Evolutionary conservation across 345 rosid species (phyloP).

Genomic region (Angophora floribunda): DNA sequence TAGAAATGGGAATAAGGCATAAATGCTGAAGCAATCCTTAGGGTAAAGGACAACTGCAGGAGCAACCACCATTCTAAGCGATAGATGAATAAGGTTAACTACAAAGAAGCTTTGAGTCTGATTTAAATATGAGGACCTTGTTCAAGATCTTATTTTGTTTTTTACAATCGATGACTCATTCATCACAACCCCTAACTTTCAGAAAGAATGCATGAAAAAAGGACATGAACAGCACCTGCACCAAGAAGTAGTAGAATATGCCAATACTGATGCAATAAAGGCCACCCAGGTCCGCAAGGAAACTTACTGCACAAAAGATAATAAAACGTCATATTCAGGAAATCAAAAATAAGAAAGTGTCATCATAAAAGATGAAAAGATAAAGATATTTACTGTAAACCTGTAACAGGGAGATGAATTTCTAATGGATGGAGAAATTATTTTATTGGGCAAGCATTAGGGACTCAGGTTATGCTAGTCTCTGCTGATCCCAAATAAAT

Average conservation of each 20-base stretch:
- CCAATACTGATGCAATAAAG: constrained; percentile 89
- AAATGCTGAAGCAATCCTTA: background rate
- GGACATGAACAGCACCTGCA: constrained; percentile 45
- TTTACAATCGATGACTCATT: background rate
- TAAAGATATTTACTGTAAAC: background rate
- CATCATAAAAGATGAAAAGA: background rate
- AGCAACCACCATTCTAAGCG: background rate
- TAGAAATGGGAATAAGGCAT: background rate
- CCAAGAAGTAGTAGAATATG: constrained; percentile 82
- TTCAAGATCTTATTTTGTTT: background rate
- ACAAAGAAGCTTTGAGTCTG: background rate
- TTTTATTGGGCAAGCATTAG: background rate
- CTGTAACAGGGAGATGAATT: background rate
- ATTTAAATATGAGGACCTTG: background rate
- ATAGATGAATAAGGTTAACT: background rate
- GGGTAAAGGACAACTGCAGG: background rate
- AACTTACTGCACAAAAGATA: constrained; percentile 63
- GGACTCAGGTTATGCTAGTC: background rate
- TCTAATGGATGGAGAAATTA: background rate
- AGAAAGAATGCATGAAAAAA: background rate
- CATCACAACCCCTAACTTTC: background rate
- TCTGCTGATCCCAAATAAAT: background rate
- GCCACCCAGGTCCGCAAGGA: constrained; percentile 99
- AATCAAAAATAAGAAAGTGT: background rate
- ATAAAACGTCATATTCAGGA: background rate